Evolutionary conservation across 768 basidiomycete species (phyloP), one percentile per base, ranked within the genome.

Genomic region (Termitomyces titanicus): DNA sequence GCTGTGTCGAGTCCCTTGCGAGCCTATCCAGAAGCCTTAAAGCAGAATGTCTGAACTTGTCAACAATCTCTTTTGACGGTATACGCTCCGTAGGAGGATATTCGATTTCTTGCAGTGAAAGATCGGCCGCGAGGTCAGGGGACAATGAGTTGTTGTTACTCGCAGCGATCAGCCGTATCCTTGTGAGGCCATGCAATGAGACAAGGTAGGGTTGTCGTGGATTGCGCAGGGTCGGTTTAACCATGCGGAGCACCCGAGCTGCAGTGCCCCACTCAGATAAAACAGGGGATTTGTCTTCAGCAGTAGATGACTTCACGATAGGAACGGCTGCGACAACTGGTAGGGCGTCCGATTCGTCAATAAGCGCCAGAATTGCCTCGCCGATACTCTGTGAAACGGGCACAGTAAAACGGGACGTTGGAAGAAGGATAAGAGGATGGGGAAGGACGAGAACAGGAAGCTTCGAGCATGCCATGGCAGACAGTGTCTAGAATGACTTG

Each of bases 371-470:
- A 7, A 95, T 71, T 7, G 79, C 80, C 58, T 88, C 82, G 20
- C 86, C 89, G 34, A 86, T 76, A 22, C 78, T 60, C 18, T 75
- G 77, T 17, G 82, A 74, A 20, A 95, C 77, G 0, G 88, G 84
- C 55, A 93, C 69, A 0, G 88, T 85, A 42, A 89, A 74, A 13
- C 84, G 74, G 0, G 87, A 82, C 8, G 82, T 83, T 0, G 93
- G 93, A 12, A 92, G 80, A 35, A 94, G 82, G 54, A 94, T 72
- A 43, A 83, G 72, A 0, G 93, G 93, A 58, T 86, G 76, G 0
- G 83, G 78, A 27, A 95, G 81, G 5, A 82, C 77, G 45, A 95
- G 75, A 27, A 93, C 72, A 3, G 86, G 84, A 6, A 94, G 77
- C 55, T 79, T 82, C 3, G 79, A 73, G 66, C 67, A 69, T 7